Conservation (phyloP, 2,329 filamentous ascomycete species). For the Rutstroemia sydowiana region DNA sequence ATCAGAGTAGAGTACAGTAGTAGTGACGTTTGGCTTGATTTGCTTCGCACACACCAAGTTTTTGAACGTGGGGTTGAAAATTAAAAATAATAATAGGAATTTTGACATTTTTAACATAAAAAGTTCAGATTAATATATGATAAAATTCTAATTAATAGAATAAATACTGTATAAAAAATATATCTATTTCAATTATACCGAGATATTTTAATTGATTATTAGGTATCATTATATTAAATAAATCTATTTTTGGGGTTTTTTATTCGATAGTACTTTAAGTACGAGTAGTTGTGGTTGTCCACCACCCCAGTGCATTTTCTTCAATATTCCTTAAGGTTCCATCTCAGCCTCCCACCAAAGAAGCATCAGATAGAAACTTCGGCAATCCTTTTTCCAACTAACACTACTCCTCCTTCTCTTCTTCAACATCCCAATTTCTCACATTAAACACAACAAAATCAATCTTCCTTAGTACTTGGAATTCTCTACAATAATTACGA, state of each 20-base stretch:
- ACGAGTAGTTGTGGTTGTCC: not conserved
- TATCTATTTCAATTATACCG: too few species aligned
- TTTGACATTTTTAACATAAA: not conserved
- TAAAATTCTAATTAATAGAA: too few species aligned
- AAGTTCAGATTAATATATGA: too few species aligned
- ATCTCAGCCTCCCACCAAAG: slow-evolving; percentile 4
- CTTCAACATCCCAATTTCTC: not conserved
- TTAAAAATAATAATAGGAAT: not conserved
- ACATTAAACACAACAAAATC: too few species aligned
- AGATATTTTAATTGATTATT: too few species aligned
- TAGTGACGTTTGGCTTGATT: not conserved
- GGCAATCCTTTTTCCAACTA: slow-evolving; percentile 9
- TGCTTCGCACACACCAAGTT: not conserved
- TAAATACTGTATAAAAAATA: too few species aligned
- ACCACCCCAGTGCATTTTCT: not conserved
- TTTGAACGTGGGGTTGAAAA: slow-evolving; percentile 1
- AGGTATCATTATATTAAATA: too few species aligned
- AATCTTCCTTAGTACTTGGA: not conserved
- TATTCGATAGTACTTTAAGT: too few species aligned
- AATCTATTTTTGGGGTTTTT: too few species aligned
- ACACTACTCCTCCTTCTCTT: not conserved
- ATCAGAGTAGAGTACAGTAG: not conserved
- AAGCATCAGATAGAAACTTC: slow-evolving; percentile 4
- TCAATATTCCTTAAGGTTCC: slow-evolving; percentile 10
- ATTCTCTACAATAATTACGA: not conserved